Conservation (phyloP, 495 filamentous ascomycete species). For the Neurospora tetraspora region DNA sequence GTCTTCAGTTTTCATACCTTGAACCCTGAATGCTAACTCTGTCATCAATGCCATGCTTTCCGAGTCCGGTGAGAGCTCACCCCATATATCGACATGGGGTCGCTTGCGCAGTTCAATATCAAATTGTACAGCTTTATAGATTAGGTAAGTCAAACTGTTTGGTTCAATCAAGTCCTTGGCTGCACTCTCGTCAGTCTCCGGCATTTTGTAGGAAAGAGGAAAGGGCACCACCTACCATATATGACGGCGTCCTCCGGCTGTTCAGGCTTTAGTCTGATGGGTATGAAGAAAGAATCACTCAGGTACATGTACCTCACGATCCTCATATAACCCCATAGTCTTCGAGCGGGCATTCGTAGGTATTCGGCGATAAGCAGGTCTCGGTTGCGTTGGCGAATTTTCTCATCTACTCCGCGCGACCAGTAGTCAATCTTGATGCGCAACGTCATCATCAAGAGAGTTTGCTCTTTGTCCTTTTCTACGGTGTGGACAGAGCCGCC, state of each 20-base stretch:
- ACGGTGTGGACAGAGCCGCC: slow-evolving; percentile 3
- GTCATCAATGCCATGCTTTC: not conserved
- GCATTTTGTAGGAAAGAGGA: not conserved
- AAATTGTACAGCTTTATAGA: not conserved
- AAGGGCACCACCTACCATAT: not conserved
- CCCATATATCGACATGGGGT: not conserved
- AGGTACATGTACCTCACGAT: not conserved
- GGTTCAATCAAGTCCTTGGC: not conserved
- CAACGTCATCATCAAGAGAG: slow-evolving; percentile 5
- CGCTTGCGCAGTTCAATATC: not conserved
- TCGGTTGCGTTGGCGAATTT: slow-evolving; percentile 13
- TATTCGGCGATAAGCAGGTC: slow-evolving; percentile 15
- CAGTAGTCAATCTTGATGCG: slow-evolving; percentile 17
- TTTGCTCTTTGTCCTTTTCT: slow-evolving; percentile 5
- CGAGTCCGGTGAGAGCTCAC: not conserved
- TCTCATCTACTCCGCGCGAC: slow-evolving; percentile 14
- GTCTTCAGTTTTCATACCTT: not conserved
- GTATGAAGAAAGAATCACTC: not conserved
- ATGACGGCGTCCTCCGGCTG: not conserved
- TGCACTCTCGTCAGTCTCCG: not conserved
- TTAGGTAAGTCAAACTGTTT: not conserved
- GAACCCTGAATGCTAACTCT: not conserved
- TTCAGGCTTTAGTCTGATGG: not conserved
- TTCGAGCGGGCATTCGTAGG: not conserved
- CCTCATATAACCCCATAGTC: not conserved